These are phyloP conservation scores for Entomortierella lignicola DNA, from an alignment of 192 early-diverging fungal genomes.

Conservation along the genomic window DNA sequence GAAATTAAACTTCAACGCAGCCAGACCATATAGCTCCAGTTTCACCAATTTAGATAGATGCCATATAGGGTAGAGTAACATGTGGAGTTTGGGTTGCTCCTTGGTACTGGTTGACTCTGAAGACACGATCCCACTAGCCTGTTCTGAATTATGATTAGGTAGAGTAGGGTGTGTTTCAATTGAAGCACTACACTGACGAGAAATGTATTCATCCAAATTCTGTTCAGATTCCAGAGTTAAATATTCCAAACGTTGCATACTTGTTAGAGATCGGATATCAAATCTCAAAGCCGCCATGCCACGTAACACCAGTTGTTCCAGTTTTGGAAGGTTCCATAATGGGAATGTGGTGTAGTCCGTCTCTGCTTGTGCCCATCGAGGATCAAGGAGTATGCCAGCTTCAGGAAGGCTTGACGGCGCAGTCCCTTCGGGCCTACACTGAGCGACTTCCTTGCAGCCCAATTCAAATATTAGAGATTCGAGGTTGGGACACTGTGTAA, in stretches of 20 bases:
- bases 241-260: background rate
- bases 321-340: background rate
- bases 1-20: too few species aligned
- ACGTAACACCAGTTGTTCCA: background rate
- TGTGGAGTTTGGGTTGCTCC: too few species aligned
- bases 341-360: background rate
- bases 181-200: background rate
- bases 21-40: too few species aligned
- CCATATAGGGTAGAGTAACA: too few species aligned
- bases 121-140: too few species aligned
- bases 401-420: background rate
- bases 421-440: background rate
- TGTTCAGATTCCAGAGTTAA: background rate
- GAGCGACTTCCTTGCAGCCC: background rate
- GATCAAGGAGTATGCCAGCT: background rate
- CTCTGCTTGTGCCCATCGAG: background rate
- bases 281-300: background rate
- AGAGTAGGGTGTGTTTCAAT: too few species aligned
- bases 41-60: too few species aligned
- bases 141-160: too few species aligned
- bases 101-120: too few species aligned
- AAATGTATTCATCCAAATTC: background rate
- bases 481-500: slow-evolving; percentile 14
- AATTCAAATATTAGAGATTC: slow-evolving; percentile 1
- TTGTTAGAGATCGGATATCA: background rate